Percentiles rank a stretch among this genome's conserved stretches.
Conservation (phyloP, 345 rosid species). For the Brassica incana region DNA sequence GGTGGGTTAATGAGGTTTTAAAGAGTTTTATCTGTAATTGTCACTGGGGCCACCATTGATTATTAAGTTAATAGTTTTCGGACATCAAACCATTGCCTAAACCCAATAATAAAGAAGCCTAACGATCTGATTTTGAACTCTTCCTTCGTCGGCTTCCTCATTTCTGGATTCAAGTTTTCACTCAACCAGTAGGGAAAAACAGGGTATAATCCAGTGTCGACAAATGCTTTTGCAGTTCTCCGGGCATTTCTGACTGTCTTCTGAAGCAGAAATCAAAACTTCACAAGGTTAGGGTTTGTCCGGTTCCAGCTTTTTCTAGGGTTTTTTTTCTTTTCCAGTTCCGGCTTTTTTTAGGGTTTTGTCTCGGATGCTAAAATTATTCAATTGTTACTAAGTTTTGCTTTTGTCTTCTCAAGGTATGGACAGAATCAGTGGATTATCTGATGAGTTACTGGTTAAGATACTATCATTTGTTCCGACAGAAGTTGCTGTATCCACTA, state of each 20-base stretch:
- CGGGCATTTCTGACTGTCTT: background rate
- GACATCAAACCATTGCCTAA: background rate
- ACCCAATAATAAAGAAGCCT: background rate
- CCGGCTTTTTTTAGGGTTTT: background rate
- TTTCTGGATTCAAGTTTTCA: background rate
- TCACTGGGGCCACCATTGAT: too few species aligned
- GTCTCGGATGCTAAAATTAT: background rate
- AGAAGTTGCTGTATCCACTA: background rate
- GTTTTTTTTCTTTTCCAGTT: background rate
- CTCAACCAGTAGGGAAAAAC: background rate
- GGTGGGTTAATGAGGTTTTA: too few species aligned
- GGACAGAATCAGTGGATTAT: slow-evolving; percentile 1
- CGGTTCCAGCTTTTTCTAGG: background rate
- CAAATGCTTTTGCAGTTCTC: background rate
- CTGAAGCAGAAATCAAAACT: background rate
- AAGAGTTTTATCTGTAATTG: too few species aligned
- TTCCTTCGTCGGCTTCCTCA: background rate
- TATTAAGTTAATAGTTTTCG: too few species aligned
- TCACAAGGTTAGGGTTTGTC: background rate
- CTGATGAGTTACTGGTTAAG: background rate
- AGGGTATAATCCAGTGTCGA: background rate
- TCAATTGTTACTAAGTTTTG: background rate
- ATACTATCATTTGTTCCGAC: background rate
- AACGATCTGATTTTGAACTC: background rate
- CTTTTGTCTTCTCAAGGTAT: background rate